Evolutionary conservation across 495 filamentous ascomycete species (phyloP), one percentile per base, ranked within the genome.

Genomic region (Penicillium argentinense): DNA sequence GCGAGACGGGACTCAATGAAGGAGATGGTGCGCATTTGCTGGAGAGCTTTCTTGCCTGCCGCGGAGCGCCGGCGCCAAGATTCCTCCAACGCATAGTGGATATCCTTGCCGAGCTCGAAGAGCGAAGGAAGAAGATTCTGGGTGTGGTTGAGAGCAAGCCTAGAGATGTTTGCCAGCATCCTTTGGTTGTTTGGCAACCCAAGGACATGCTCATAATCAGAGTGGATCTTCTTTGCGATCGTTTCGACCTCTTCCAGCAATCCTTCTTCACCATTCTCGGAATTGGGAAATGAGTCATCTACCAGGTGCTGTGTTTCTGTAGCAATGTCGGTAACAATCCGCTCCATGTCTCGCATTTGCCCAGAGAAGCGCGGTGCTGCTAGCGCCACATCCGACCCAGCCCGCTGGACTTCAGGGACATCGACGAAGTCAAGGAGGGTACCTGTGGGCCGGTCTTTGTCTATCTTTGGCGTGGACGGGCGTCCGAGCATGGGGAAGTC

Each of bases 121-220:
- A 97, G 75, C 22, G 81, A 89, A 3, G 93, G 93, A n/a, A 99
- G 69, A 36, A 92, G 81, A 45, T 90, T 87, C 48, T 87, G 84
- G 0, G 91, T 97, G 60, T 96, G 90, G 23, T 82, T 81, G 9
- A 89, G 78, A 4, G 93, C 93, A 54, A 89, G 86, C 63, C 90
- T 90, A 22, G 91, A 95, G 11, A 85, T 85, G 56, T 90, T 88
- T 6, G 82, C 79, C 30, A 90, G 72, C 25, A 88, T 85, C 50
- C 88, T 89, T 29, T 79, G 67, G 46, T 80, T 85, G 63, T 77
- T 80, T 1, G 82, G 73, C 37, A 90, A 81, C 5, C 77, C 77
- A 13, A 88, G 68, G 3, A 90, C 82, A 60, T 87, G 85, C 53
- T 95, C 86, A 59, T 87, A 88, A 61, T 97, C 95, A 1, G 87